These are phyloP conservation scores for Rhodocollybia butyracea DNA, from an alignment of 768 basidiomycete genomes.

Conservation along the genomic window DNA sequence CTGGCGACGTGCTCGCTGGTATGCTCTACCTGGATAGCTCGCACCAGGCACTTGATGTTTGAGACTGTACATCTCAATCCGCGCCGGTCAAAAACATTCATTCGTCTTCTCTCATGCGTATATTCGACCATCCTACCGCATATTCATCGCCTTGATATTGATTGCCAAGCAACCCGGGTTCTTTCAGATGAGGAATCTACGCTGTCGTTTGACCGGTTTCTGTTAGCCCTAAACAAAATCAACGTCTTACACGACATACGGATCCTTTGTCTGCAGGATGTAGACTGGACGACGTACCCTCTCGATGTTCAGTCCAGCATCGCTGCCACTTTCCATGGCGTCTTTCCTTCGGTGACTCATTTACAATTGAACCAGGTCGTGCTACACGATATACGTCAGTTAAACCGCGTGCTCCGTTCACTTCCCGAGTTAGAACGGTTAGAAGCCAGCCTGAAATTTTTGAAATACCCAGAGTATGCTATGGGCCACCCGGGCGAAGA, in stretches of 20 bases:
- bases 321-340: not conserved
- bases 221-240: not conserved
- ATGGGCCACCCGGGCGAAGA: not conserved
- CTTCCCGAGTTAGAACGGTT: not conserved
- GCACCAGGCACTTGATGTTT: constrained; percentile 1
- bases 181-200: not conserved
- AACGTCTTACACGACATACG: not conserved
- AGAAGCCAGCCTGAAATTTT: not conserved
- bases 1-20: not conserved
- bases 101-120: not conserved
- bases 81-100: not conserved
- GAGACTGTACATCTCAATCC: not conserved
- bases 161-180: not conserved
- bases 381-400: not conserved
- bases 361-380: not conserved
- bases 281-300: not conserved
- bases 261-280: not conserved
- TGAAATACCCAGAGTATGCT: not conserved
- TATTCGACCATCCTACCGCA: not conserved
- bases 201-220: not conserved
- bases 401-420: not conserved
- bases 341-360: not conserved
- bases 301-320: not conserved
- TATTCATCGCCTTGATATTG: not conserved
- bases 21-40: not conserved